A percentile compares a stretch with the other conserved stretches of the same genome.
Evolutionary conservation across 371 early-diverging fungal genomes (phyloP).

Genomic region (Rhizopus delemar): DNA sequence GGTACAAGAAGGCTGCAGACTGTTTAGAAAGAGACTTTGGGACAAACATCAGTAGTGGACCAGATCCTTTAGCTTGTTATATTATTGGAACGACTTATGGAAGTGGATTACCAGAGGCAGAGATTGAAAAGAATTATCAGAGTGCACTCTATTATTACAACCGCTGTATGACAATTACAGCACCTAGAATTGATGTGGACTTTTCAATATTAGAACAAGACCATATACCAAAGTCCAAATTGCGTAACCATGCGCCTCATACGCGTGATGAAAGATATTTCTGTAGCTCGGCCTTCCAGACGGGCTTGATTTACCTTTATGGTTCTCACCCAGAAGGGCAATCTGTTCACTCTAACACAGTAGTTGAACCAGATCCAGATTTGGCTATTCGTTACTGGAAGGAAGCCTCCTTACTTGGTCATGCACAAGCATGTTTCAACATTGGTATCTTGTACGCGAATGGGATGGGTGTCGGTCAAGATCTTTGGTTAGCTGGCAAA

Average conservation of each 20-base stretch:
- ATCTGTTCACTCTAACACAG: slow-evolving; percentile 32
- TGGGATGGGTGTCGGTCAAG: slow-evolving; percentile 45
- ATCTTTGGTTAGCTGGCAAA: slow-evolving; percentile 44
- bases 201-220: slow-evolving; percentile 36
- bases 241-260: slow-evolving; percentile 46
- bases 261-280: slow-evolving; percentile 49
- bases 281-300: slow-evolving; percentile 52
- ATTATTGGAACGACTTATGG: slow-evolving; percentile 49
- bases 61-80: slow-evolving; percentile 49
- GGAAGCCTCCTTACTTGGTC: slow-evolving; percentile 47
- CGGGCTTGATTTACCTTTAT: slow-evolving; percentile 49
- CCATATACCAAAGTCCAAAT: slow-evolving; percentile 31
- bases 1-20: slow-evolving; percentile 51
- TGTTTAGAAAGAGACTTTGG: slow-evolving; percentile 27
- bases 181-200: slow-evolving; percentile 45
- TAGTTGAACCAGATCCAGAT: slow-evolving; percentile 38
- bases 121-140: slow-evolving; percentile 47
- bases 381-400: slow-evolving; percentile 54
- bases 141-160: slow-evolving; percentile 45
- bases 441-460: slow-evolving; percentile 51
- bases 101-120: slow-evolving; percentile 43
- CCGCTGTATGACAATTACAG: slow-evolving; percentile 51
- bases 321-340: slow-evolving; percentile 48
- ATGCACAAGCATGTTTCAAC: slow-evolving; percentile 53
- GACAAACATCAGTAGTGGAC: slow-evolving; percentile 35